Evolutionary conservation across 768 basidiomycete species (phyloP).

Genomic region (Pleurotus sapidus): DNA sequence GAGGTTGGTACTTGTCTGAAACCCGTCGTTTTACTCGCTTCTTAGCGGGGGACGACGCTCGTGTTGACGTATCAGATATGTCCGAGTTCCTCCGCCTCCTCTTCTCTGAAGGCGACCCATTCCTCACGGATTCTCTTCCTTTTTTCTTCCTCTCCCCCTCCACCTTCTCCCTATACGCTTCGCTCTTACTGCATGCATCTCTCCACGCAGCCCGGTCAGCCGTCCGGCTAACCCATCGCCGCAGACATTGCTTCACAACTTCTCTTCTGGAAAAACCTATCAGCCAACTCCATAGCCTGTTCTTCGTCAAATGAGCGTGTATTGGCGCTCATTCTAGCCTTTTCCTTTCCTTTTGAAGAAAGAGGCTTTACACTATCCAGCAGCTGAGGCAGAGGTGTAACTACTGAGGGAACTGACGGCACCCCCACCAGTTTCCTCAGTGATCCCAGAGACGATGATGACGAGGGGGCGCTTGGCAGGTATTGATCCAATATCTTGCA

Average conservation of each 20-base stretch:
- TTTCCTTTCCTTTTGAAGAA: constrained; percentile 7
- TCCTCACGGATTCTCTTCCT: constrained; percentile 15
- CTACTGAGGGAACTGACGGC: not conserved
- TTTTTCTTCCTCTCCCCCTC: constrained; percentile 17
- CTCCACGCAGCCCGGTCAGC: constrained; percentile 50
- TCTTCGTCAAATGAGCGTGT: constrained; percentile 12
- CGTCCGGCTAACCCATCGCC: constrained; percentile 43
- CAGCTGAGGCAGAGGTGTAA: not conserved
- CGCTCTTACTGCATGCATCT: constrained; percentile 59
- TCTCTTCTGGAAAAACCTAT: constrained; percentile 38
- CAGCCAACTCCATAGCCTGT: constrained; percentile 36
- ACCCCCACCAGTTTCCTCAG: not conserved
- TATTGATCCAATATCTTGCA: not conserved
- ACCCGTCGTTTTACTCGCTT: constrained; percentile 39
- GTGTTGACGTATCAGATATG: constrained; percentile 11
- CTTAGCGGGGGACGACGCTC: constrained; percentile 24
- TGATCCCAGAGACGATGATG: not conserved
- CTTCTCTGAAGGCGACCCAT: constrained; percentile 23
- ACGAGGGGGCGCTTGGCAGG: not conserved
- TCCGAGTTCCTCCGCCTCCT: constrained; percentile 31
- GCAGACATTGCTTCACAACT: constrained; percentile 39
- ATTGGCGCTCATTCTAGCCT: not conserved
- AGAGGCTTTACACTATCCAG: not conserved
- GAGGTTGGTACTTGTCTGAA: constrained; percentile 45
- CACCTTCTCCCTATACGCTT: constrained; percentile 57